phyloP scores from a whole-genome alignment of 202 grass and related monocot genomes.

The Carex arenaria region DNA sequence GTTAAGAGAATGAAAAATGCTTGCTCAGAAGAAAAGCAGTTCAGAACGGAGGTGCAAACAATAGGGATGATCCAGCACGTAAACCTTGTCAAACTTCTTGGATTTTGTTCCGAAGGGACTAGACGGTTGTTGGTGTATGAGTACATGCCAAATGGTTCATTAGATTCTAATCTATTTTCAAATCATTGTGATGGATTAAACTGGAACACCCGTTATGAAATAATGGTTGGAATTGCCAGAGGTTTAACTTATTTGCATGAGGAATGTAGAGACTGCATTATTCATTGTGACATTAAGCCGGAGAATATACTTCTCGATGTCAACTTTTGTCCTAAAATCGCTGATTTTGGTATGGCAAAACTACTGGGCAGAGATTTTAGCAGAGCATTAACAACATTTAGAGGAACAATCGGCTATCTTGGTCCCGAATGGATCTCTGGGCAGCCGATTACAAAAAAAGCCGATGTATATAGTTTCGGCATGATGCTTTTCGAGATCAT shows the following conservation, averaged over 20 bases:
- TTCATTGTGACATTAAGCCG: constrained; percentile 50
- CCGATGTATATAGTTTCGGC: constrained; percentile 47
- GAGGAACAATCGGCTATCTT: constrained; percentile 54
- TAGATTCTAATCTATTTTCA: too few species aligned
- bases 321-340: constrained; percentile 39
- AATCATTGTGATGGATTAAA: too few species aligned
- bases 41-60: too few species aligned
- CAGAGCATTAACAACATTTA: constrained; percentile 35
- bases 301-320: constrained; percentile 48
- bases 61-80: too few species aligned
- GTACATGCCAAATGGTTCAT: too few species aligned
- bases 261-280: constrained; percentile 45
- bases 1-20: too few species aligned
- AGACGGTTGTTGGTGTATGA: too few species aligned
- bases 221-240: too few species aligned
- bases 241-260: constrained; percentile 33
- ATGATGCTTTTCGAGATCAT: constrained; percentile 18
- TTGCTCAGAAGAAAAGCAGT: too few species aligned
- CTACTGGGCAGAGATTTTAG: constrained; percentile 38
- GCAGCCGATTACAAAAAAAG: constrained; percentile 37
- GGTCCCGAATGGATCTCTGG: constrained; percentile 49
- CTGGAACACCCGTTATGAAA: too few species aligned
- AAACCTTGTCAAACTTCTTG: too few species aligned
- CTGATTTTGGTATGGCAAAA: constrained; percentile 56
- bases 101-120: too few species aligned